Evolutionary conservation across 2,329 filamentous ascomycete genomes (phyloP).

Genomic region (Colletotrichum cereale): DNA sequence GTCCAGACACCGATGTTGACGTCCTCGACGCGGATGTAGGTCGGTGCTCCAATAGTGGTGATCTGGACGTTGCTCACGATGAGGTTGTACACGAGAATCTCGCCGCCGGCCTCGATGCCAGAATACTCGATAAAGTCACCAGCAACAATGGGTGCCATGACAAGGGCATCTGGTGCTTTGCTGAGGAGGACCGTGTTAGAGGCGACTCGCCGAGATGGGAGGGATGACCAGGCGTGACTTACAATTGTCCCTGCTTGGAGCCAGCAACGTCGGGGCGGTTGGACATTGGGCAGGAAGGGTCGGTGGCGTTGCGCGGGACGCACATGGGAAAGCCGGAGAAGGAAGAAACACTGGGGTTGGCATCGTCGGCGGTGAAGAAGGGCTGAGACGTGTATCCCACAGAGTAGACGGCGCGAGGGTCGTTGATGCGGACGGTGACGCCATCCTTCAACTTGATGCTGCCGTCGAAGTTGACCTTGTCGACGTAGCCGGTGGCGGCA

Average conservation of each 20-base stretch:
- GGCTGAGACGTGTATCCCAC: slow-evolving; percentile 51
- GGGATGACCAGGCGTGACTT: background rate
- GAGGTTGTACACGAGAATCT: slow-evolving; percentile 53
- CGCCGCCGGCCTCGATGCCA: slow-evolving; percentile 49
- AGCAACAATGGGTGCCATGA: slow-evolving; percentile 55
- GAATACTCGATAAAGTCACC: slow-evolving; percentile 57
- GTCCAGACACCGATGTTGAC: slow-evolving; percentile 55
- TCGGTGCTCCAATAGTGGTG: slow-evolving; percentile 48
- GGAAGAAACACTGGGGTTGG: slow-evolving; percentile 59
- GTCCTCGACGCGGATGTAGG: slow-evolving; percentile 57
- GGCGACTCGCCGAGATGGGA: fast-evolving
- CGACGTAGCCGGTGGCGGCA: slow-evolving; percentile 51
- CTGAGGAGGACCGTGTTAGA: slow-evolving; percentile 41
- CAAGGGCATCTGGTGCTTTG: slow-evolving; percentile 49
- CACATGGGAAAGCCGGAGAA: slow-evolving; percentile 66
- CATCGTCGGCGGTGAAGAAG: slow-evolving; percentile 60
- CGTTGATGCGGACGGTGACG: slow-evolving; percentile 55
- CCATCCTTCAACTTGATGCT: slow-evolving; percentile 53
- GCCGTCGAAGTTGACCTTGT: slow-evolving; percentile 49
- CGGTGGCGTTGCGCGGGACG: slow-evolving; percentile 55
- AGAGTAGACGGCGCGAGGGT: slow-evolving; percentile 58
- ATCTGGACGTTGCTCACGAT: slow-evolving; percentile 55
- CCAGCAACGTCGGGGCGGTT: slow-evolving; percentile 48
- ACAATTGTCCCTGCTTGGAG: slow-evolving; percentile 41
- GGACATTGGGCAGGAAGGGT: slow-evolving; percentile 51